Conservation (phyloP, 2,329 filamentous ascomycete genomes). For the Curvularia spicifera region DNA sequence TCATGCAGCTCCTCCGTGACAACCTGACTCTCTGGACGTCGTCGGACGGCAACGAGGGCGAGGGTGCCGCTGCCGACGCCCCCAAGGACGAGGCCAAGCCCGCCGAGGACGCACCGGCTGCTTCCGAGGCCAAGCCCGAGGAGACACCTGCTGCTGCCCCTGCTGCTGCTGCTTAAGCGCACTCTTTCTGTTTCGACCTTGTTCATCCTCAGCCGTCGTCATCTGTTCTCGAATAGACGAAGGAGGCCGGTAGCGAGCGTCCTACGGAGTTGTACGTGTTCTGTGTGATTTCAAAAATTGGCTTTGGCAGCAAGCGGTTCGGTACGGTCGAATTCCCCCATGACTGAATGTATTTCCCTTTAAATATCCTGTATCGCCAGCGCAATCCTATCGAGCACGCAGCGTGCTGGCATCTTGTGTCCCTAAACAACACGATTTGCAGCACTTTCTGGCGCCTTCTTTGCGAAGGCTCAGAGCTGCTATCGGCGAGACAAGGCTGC, state of each 20-base stretch:
- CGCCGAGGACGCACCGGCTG: conserved; percentile 56
- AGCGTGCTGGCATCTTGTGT: conserved; percentile 27
- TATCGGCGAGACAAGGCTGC: conserved; percentile 31
- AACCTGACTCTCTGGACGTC: conserved; percentile 99
- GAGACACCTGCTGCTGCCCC: conserved; percentile 39
- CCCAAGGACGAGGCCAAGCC: conserved; percentile 69
- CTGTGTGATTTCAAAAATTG: conserved; percentile 49
- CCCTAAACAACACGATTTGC: conserved; percentile 16
- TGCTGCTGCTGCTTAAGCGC: conserved; percentile 43
- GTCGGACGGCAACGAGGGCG: conserved; percentile 82
- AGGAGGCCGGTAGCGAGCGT: conserved; percentile 48
- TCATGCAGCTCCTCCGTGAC: conserved; percentile 98
- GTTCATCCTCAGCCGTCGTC: conserved; percentile 42
- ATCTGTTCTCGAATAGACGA: conserved; percentile 43
- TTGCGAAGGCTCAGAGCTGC: conserved; percentile 28
- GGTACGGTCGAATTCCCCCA: conserved; percentile 48
- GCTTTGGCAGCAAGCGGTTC: conserved; percentile 51
- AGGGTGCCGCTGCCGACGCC: conserved; percentile 65
- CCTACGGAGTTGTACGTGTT: conserved; percentile 49
- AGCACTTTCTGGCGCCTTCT: conserved; percentile 35
- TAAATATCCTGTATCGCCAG: conserved; percentile 34
- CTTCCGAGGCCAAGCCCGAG: conserved; percentile 42
- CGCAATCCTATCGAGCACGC: conserved; percentile 36
- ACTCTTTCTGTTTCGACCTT: conserved; percentile 41
- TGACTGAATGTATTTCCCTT: conserved; percentile 51